phyloP scores from a whole-genome alignment of 768 basidiomycete genomes.

The Serendipita sp. region DNA sequence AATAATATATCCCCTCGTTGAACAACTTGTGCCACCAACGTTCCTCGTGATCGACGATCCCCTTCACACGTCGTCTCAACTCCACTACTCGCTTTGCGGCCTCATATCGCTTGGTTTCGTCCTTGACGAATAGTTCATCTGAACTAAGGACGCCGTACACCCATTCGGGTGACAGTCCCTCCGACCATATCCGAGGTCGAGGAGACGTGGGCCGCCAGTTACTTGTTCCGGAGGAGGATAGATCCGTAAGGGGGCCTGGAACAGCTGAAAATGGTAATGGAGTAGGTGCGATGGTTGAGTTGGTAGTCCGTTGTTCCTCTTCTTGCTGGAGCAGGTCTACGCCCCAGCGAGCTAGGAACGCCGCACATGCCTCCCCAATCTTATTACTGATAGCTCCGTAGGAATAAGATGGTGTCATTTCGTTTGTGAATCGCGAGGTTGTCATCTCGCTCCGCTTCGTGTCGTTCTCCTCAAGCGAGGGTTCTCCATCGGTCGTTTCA shows the following conservation, averaged over 20 bases:
- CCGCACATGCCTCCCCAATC: slow-evolving; percentile 77
- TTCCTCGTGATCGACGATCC: slow-evolving; percentile 42
- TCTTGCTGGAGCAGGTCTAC: slow-evolving; percentile 59
- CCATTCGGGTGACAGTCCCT: slow-evolving; percentile 62
- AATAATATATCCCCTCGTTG: slow-evolving; percentile 62
- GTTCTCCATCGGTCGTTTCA: not conserved
- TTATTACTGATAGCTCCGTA: slow-evolving; percentile 86
- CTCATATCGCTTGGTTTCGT: slow-evolving; percentile 67
- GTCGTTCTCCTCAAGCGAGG: not conserved
- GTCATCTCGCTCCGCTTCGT: not conserved
- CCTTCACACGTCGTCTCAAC: slow-evolving; percentile 43
- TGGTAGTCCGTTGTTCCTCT: slow-evolving; percentile 20
- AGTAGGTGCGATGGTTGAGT: not conserved
- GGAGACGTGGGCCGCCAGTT: slow-evolving; percentile 12
- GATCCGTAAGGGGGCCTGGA: slow-evolving; percentile 10
- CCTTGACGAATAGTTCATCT: slow-evolving; percentile 63
- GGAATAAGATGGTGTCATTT: slow-evolving; percentile 32
- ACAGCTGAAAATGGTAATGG: not conserved
- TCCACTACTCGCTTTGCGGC: slow-evolving; percentile 65
- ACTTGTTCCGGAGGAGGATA: slow-evolving; percentile 9
- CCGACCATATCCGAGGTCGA: slow-evolving; percentile 51
- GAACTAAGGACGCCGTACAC: slow-evolving; percentile 56
- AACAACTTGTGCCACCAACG: slow-evolving; percentile 56
- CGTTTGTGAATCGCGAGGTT: slow-evolving; percentile 1
- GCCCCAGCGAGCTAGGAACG: slow-evolving; percentile 83